Evolutionary conservation across 164 flowering plant genomes (phyloP).

Genomic region (Platanus orientalis): DNA sequence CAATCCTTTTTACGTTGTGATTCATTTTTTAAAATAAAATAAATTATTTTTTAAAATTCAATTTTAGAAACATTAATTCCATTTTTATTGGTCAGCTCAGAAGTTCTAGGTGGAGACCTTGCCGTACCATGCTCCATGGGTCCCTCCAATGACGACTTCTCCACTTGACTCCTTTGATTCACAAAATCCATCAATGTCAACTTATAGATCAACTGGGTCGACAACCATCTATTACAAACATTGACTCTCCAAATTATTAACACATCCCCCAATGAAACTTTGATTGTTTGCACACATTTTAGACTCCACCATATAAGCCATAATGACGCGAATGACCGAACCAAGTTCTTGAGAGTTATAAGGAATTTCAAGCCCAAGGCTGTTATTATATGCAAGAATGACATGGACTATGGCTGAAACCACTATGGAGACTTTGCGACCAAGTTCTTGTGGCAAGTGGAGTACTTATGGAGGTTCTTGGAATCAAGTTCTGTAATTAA

Average conservation of each 20-base stretch:
- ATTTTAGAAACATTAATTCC: no score
- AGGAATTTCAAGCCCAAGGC: constrained; percentile 50
- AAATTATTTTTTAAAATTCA: no score
- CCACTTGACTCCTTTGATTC: constrained; percentile 43
- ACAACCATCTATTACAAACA: constrained; percentile 37
- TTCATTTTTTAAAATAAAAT: no score
- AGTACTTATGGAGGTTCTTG: constrained; percentile 63
- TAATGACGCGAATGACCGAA: constrained; percentile 39
- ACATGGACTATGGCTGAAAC: constrained; percentile 51
- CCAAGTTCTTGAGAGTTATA: constrained; percentile 33
- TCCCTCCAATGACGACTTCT: constrained; percentile 52
- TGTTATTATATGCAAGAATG: constrained; percentile 60
- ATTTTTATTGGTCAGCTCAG: no score
- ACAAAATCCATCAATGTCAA: constrained; percentile 56
- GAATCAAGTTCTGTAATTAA: constrained; percentile 74
- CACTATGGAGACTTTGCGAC: constrained; percentile 49
- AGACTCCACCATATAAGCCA: constrained; percentile 59
- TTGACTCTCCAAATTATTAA: constrained; percentile 34
- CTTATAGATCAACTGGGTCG: constrained; percentile 45
- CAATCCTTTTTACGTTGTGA: no score
- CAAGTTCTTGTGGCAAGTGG: constrained; percentile 51
- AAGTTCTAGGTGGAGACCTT: no score
- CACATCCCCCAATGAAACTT: constrained; percentile 36
- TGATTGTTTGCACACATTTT: constrained; percentile 66
- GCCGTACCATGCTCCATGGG: constrained; percentile 51